Evolutionary conservation across 768 basidiomycete species (phyloP), one percentile per base, ranked within the genome.

Genomic region (Hygrocybe coccinea): DNA sequence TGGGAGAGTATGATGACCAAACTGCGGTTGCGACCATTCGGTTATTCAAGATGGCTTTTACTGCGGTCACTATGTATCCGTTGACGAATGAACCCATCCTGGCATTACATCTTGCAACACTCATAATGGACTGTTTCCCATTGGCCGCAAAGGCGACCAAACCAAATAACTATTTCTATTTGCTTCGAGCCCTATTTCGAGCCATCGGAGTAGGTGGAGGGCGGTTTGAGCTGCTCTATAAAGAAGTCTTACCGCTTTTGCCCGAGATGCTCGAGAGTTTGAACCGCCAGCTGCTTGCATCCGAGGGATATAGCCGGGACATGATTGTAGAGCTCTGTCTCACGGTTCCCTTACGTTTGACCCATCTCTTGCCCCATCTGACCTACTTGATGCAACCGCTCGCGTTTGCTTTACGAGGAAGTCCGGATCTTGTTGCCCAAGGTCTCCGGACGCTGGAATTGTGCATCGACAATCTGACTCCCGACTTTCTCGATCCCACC

Each of bases 391-490:
- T 98, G 95, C 89, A 92, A 61, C 97, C 97, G 0, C 79, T 99
- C 25, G 93, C 95, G 2, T 77, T 95, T 49, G 94, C 97, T 7
- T 74, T 99, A 50, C 83, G 87, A 50, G 94, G 94, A 36, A 84
- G 82, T 37, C 82, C 86, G 5, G 97, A 99, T 52, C 83, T 97
- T 45, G 89, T 97, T 52, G 87, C 92, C 21, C 97, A 99, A 74
- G 97, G 97, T 44, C 75, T 99, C 22, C 83, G 97, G 5, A 99
- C 97, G 0, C 81, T 99, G 56, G 97, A 99, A 69, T 79, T 99
- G n/a, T 98, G 95, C 72, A 95, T 98, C 64, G 97, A 99, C 74
- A 99, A 98, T 67, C 80, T 99, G 24, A 97, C 93, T 0, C 92
- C 93, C 2, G 97, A 98, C 71, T 98, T 98, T 75, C 80, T 99